Conservation (phyloP, 208 protist genomes). For the Herpetomonas tarakana region DNA sequence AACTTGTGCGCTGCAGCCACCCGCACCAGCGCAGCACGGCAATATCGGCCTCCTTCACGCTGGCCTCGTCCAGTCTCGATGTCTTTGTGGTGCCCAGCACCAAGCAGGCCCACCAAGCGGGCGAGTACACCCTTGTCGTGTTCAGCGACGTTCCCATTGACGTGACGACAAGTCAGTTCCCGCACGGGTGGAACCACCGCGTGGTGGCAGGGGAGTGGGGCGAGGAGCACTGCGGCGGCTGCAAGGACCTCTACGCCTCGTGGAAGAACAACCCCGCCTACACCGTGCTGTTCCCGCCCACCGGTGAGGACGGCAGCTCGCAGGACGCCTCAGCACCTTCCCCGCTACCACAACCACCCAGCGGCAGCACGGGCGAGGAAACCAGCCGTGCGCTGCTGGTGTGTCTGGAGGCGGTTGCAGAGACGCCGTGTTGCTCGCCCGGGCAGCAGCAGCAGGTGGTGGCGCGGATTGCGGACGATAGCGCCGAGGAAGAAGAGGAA, state of each 20-base stretch:
- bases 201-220: conserved; percentile 56
- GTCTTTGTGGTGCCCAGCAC: conserved; percentile 74
- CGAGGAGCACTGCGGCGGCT: conserved; percentile 67
- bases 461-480: neutral
- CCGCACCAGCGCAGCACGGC: conserved; percentile 39
- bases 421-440: neutral
- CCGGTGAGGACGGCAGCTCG: conserved; percentile 7
- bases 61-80: conserved; percentile 36
- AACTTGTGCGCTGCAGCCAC: conserved; percentile 27
- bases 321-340: neutral
- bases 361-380: too few relatives aligned
- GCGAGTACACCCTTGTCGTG: conserved; percentile 61
- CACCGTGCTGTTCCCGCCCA: conserved; percentile 29
- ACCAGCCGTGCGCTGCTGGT: neutral
- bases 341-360: too few relatives aligned
- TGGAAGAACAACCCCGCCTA: conserved; percentile 83
- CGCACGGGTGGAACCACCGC: conserved; percentile 76
- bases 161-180: conserved; percentile 41
- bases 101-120: conserved; percentile 32
- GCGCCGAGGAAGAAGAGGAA: neutral
- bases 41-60: conserved; percentile 33
- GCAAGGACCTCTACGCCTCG: conserved; percentile 44
- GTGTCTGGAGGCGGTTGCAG: neutral
- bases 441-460: neutral
- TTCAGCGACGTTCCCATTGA: conserved; percentile 55